Evolutionary conservation across 139 green algal species (phyloP).

Genomic region (Micromonas pusilla): DNA sequence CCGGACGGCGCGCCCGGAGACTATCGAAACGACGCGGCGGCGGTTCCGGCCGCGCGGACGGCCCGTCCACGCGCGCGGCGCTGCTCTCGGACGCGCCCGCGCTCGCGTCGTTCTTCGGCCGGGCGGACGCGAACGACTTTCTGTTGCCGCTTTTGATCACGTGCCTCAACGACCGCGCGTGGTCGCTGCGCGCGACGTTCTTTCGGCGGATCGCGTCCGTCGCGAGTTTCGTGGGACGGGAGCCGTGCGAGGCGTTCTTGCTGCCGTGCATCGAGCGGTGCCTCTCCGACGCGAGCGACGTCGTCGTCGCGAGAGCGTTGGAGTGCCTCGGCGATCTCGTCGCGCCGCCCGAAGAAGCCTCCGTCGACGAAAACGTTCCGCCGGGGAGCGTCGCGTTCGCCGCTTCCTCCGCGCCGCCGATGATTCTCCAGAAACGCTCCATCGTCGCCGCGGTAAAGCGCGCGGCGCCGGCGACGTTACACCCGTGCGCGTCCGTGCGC

Average conservation of each 20-base stretch:
- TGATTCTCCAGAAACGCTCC: constrained; percentile 46
- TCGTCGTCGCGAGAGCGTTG: constrained; percentile 52
- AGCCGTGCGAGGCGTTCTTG: constrained; percentile 71
- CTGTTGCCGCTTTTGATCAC: constrained; percentile 90
- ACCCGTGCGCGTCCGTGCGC: constrained; percentile 11
- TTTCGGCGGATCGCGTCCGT: constrained; percentile 43
- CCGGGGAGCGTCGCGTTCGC: too few species aligned
- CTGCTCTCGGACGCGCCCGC: constrained; percentile 40
- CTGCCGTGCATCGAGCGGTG: constrained; percentile 82
- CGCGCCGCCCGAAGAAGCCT: not conserved
- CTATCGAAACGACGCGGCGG: not conserved
- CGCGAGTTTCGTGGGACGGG: constrained; percentile 28
- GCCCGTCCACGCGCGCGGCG: not conserved
- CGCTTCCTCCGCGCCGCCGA: too few species aligned
- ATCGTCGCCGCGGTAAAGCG: constrained; percentile 52
- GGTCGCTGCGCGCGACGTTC: constrained; percentile 64
- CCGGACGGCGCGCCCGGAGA: not conserved
- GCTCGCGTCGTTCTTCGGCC: constrained; percentile 47
- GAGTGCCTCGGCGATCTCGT: constrained; percentile 53
- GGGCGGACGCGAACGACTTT: constrained; percentile 60
- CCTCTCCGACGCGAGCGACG: constrained; percentile 24
- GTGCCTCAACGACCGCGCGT: constrained; percentile 83
- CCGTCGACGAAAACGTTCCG: not conserved
- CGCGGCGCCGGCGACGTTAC: constrained; percentile 43
- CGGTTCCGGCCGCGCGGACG: too few species aligned